Evolutionary conservation across 371 early-diverging fungal species (phyloP), one percentile per base, ranked within the genome.

Genomic region (Mucor circinelloides): DNA sequence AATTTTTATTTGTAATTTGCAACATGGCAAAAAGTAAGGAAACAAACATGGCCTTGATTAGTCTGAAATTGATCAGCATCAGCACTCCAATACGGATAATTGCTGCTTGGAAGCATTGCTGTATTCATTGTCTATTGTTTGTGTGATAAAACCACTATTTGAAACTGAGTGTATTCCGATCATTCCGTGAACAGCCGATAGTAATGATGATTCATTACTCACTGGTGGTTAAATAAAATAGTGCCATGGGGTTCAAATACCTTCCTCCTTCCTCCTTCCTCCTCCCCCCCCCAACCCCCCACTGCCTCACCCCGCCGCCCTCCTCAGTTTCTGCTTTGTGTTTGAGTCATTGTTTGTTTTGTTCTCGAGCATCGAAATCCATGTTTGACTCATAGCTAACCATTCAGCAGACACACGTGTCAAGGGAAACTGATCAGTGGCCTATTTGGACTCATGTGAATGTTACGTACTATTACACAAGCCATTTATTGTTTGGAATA

Each of bases 111-210:
- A 46, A 46, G 46, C 44, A 10, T 15, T 23, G 2, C 34, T 36
- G 28, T 30, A 40, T 25, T 25, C 44, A 19, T 23, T 30, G 17
- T 21, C 40, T 56, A 46, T 21, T 46, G 46, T 46, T 21, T 46
- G 46, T 23, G 48, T 19, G 23, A 23, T 48, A 48, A 48, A 48
- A 40, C 40, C 40, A 40, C 40, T 10, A 40, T 46, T 46, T 46
- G 21, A 27, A 52, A 40, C 60, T 66, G 58, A 42, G 67, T 40
- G 40, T 63, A 60, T 67, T 56, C 73, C 73, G 73, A 73, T 59
- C 42, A 30, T 73, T 73, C 73, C 73, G 73, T 69, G 69, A 73
- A 73, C 60, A 59, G 69, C 73, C 73, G 73, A 69, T 59, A 34
- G 12, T 61, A 17, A 27, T 36, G 30, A 28, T n/a, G 19, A 27